Base-by-base conservation (phyloP, 192 early-diverging fungal genomes). In the Mortierella hygrophila region DNA sequence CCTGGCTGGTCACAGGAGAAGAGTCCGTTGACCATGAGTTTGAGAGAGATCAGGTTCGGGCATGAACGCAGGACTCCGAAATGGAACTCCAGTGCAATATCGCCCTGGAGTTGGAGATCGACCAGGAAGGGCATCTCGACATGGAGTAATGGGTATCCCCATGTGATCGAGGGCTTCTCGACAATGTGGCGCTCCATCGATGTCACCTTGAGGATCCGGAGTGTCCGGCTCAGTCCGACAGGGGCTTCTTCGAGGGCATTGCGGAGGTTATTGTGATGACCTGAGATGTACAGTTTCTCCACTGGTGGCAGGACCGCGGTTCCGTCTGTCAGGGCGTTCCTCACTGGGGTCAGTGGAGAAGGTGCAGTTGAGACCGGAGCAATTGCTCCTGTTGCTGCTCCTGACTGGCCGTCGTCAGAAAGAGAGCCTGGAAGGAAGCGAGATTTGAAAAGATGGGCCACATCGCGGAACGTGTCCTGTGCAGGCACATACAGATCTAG, bases 41-140 rank as follows among this genome's bases (percentile, higher is more conserved):
- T 80, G 7, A 86, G 40, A 0, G 68, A 57, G 2, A 35, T 29
- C 11, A 86, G 79, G 32, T 86, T 77, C 1, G 84, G 84, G 32
- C 78, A 80, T 11, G 70, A 73, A 1, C 54, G 38, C 35, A 86
- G 42, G 2, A 81, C 49, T 20, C 63, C 42, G 54, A 86, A 86
- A 7, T 54, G 46, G 40, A 86, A 77, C 65, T 81, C 84, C n/a
- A 81, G 84, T 3, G 79, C 79, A 74, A 86, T 86, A 38, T 86
- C 84, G 10, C 79, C 73, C 3, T 86, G 76, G 11, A 86, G 71
- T n/a, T 81, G 84, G 0, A 86, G 78, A 26, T 86, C 84, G 4
- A 65, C 55, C 35, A 86, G 65, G 44, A 79, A 77, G 5, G 84
- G 84, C 72, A 86, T 76, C 23, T 57, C 26, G 10, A 77, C 38